Conservation (phyloP, 148 eudicot genomes). For the Spergularia bocconei region DNA sequence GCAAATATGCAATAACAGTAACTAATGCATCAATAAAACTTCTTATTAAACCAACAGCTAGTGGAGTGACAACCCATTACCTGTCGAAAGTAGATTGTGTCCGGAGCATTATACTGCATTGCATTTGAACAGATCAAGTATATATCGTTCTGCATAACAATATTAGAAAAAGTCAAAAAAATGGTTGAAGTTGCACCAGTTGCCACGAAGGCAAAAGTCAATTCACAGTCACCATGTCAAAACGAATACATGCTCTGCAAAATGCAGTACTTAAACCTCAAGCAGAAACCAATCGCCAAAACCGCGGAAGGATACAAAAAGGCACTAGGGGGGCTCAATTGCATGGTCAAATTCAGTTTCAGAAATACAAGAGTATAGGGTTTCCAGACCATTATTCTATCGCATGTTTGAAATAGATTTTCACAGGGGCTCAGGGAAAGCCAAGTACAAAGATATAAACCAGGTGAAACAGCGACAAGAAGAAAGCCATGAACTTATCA, state of each 20-base stretch:
- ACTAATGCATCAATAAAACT: not conserved
- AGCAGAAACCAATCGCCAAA: too few relatives aligned
- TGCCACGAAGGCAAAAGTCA: not conserved
- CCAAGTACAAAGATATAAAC: not conserved
- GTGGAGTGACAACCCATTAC: conserved; percentile 29
- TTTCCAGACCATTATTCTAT: not conserved
- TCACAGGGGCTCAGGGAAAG: not conserved
- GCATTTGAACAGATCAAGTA: conserved; percentile 82
- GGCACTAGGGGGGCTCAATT: not conserved
- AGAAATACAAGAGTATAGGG: not conserved
- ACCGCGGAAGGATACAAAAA: too few relatives aligned
- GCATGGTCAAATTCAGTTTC: not conserved
- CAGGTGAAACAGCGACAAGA: not conserved
- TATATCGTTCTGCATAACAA: conserved; percentile 68
- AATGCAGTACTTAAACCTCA: not conserved
- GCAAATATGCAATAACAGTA: not conserved
- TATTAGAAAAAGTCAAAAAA: not conserved
- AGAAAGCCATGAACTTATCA: not conserved
- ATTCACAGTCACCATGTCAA: not conserved
- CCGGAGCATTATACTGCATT: conserved; percentile 90
- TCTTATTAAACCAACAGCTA: not conserved
- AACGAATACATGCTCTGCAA: not conserved
- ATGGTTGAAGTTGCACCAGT: not conserved
- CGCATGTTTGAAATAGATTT: not conserved
- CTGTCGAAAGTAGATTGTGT: conserved; percentile 90